Evolutionary conservation across 169 alveolate genomes (phyloP).

Genomic region (Ichthyophthirius multifiliis): DNA sequence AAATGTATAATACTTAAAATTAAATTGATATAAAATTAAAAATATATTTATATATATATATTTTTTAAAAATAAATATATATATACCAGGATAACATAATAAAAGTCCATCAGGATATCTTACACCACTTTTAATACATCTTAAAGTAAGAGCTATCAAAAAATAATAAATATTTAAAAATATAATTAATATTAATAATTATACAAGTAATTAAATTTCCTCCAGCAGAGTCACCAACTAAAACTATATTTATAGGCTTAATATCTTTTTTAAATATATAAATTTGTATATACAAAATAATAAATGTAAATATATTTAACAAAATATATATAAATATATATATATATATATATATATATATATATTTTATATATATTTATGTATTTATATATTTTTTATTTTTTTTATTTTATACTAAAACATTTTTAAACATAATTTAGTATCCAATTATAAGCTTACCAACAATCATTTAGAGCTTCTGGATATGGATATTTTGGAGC

Average conservation of each 20-base stretch:
- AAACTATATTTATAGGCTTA: conserved; percentile 1
- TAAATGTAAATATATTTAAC: no score
- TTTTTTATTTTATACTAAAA: conserved; percentile 40
- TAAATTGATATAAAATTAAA: no score
- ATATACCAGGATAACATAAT: conserved; percentile 51
- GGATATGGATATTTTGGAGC: conserved; percentile 86
- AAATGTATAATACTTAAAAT: no score
- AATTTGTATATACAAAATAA: neutral
- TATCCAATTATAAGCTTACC: conserved; percentile 87
- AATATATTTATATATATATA: no score
- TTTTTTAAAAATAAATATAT: neutral
- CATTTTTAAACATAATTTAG: conserved; percentile 45
- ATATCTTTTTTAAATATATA: neutral
- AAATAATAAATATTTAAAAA: neutral
- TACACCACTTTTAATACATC: conserved; percentile 35
- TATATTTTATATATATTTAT: no score
- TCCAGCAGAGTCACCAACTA: conserved; percentile 62
- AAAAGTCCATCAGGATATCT: conserved; percentile 67
- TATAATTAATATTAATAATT: neutral
- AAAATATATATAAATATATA: no score
- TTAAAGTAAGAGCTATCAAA: conserved; percentile 26
- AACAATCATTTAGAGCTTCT: conserved; percentile 77
- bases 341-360: no score
- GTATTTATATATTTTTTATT: conserved; percentile 18
- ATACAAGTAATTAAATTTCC: conserved; percentile 47